Evolutionary conservation across 345 rosid genomes (phyloP).

Genomic region (Melaleuca alternifolia): DNA sequence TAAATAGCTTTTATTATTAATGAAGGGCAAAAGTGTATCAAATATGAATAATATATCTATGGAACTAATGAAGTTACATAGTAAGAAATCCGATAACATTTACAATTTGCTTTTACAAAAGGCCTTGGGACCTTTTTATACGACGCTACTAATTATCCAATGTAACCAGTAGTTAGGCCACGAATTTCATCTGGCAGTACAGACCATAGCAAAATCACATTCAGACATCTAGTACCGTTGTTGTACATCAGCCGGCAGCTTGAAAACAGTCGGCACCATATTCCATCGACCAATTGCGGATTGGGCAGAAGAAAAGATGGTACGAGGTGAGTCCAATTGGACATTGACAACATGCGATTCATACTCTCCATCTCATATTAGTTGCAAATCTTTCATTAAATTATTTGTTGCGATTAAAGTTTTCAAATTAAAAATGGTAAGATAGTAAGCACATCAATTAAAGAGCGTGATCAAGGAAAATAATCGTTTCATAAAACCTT

Average conservation of each 20-base stretch:
- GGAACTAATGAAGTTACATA: background rate
- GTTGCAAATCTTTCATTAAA: background rate
- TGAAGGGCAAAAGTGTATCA: background rate
- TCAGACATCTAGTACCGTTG: background rate
- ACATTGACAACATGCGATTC: background rate
- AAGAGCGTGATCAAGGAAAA: background rate
- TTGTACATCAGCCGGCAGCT: background rate
- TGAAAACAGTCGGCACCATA: background rate
- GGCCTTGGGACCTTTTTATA: background rate
- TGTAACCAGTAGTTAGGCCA: background rate
- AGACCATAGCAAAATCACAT: background rate
- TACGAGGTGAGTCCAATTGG: no score
- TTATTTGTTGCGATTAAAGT: background rate
- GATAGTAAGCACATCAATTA: background rate
- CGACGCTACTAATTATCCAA: background rate
- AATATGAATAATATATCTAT: background rate
- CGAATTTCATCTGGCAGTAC: background rate
- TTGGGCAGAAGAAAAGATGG: no score
- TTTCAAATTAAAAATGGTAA: background rate
- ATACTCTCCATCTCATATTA: background rate
- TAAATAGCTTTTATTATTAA: background rate
- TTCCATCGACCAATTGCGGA: background rate
- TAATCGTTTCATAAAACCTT: background rate
- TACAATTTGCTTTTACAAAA: background rate
- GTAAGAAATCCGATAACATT: background rate